Conservation (phyloP, 2,329 filamentous ascomycete species). For the Aspergillus terreus region DNA sequence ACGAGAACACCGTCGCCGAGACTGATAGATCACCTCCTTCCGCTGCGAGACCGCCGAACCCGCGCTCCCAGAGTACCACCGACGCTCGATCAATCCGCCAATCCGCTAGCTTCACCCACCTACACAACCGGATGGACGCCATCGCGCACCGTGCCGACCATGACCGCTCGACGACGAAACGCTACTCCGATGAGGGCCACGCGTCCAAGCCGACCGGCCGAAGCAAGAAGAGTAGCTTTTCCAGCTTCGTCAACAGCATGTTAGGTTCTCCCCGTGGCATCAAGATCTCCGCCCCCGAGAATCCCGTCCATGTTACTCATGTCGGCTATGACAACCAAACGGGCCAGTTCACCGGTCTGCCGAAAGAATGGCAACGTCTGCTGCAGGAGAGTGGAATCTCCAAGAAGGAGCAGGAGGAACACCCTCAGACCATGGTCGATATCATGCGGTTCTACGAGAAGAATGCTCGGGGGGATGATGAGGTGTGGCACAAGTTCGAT, state of each 20-base stretch:
- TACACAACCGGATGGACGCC: constrained; percentile 50
- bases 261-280: constrained; percentile 85
- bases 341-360: constrained; percentile 92
- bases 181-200: constrained; percentile 74
- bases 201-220: constrained; percentile 62
- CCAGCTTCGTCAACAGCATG: constrained; percentile 78
- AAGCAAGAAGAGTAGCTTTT: constrained; percentile 80
- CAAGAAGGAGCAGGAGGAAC: constrained; percentile 91
- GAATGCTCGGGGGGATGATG: constrained; percentile 79
- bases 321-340: constrained; percentile 96
- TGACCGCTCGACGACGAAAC: constrained; percentile 58
- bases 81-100: constrained; percentile 60
- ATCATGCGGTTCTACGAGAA: constrained; percentile 98
- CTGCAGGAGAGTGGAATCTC: constrained; percentile 94
- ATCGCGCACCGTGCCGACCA: constrained; percentile 41
- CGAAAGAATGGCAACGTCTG: constrained; percentile 96
- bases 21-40: constrained; percentile 24
- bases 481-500: constrained; percentile 94
- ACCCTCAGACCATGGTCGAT: constrained; percentile 92
- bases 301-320: constrained; percentile 96
- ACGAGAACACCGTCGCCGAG: constrained; percentile 35
- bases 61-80: constrained; percentile 50
- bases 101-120: constrained; percentile 61
- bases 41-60: constrained; percentile 40
- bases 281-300: constrained; percentile 94